Conservation (phyloP, 257 asterid species). For the Haberlea rhodopensis region DNA sequence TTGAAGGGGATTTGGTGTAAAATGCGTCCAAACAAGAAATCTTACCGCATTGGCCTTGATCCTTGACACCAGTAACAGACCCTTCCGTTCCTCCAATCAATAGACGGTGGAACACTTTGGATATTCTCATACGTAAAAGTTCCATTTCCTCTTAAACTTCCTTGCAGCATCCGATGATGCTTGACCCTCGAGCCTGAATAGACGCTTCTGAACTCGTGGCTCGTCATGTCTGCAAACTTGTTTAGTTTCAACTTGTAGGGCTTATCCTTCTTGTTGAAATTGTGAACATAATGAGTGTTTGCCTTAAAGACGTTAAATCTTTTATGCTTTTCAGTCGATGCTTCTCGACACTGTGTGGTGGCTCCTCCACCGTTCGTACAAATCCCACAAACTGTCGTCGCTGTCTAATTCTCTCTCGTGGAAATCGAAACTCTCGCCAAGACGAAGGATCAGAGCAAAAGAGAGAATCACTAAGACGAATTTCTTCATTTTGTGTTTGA, state of each 20-base stretch:
- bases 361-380: constrained; percentile 91
- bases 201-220: constrained; percentile 63
- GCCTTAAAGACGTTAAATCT: constrained; percentile 78
- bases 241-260: constrained; percentile 78
- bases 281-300: constrained; percentile 55
- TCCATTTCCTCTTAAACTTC: constrained; percentile 30
- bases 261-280: constrained; percentile 62
- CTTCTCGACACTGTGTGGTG: constrained; percentile 73
- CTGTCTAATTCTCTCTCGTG: constrained; percentile 71
- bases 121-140: constrained; percentile 59
- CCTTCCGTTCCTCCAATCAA: constrained; percentile 90
- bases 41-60: constrained; percentile 92
- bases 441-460: constrained; percentile 34
- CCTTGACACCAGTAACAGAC: constrained; percentile 65
- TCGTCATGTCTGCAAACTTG: constrained; percentile 87
- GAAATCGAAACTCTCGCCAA: constrained; percentile 60
- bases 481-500: constrained; percentile 31
- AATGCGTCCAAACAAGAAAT: not conserved
- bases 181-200: constrained; percentile 68
- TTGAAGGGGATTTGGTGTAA: not conserved
- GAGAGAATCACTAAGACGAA: constrained; percentile 37
- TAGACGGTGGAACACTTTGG: constrained; percentile 49
- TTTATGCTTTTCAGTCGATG: constrained; percentile 55
- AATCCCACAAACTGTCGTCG: constrained; percentile 64
- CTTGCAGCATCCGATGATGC: constrained; percentile 63